Evolutionary conservation across 495 filamentous ascomycete species (phyloP).

Genomic region (Talaromyces adpressus): DNA sequence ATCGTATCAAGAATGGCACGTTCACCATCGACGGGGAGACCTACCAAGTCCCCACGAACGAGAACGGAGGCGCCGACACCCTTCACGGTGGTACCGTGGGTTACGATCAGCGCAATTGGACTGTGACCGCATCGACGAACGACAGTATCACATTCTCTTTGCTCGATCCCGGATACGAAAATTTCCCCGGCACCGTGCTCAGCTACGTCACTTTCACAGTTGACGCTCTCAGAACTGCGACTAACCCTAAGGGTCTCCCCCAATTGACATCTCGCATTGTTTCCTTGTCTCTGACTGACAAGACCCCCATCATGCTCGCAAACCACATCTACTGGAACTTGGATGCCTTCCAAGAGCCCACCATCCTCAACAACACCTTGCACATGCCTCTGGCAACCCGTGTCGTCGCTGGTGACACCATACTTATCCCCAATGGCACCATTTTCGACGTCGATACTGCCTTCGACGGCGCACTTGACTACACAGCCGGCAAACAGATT

Average conservation of each 20-base stretch:
- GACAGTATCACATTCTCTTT: conserved; percentile 74
- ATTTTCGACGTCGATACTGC: conserved; percentile 56
- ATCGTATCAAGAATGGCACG: conserved; percentile 79
- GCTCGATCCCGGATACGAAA: conserved; percentile 63
- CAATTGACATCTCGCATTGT: conserved; percentile 42
- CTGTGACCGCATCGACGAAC: conserved; percentile 58
- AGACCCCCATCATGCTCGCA: conserved; percentile 74
- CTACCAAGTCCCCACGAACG: conserved; percentile 65
- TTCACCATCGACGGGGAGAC: conserved; percentile 61
- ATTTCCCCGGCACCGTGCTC: conserved; percentile 76
- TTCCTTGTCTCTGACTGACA: conserved; percentile 67
- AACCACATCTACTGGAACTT: conserved; percentile 89
- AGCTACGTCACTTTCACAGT: conserved; percentile 70
- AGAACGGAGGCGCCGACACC: conserved; percentile 62
- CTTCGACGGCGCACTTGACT: conserved; percentile 61
- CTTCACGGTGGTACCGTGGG: conserved; percentile 78
- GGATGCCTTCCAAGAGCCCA: conserved; percentile 65
- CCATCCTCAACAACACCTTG: conserved; percentile 66
- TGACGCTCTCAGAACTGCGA: conserved; percentile 24
- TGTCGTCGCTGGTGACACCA: conserved; percentile 65
- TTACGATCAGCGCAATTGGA: conserved; percentile 78
- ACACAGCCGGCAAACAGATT: conserved; percentile 68
- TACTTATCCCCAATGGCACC: conserved; percentile 71
- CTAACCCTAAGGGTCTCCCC: conserved; percentile 36
- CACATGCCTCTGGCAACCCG: conserved; percentile 65